These are phyloP conservation scores for Syzygium aromaticum DNA, from an alignment of 345 rosid species.

Conservation along the genomic window DNA sequence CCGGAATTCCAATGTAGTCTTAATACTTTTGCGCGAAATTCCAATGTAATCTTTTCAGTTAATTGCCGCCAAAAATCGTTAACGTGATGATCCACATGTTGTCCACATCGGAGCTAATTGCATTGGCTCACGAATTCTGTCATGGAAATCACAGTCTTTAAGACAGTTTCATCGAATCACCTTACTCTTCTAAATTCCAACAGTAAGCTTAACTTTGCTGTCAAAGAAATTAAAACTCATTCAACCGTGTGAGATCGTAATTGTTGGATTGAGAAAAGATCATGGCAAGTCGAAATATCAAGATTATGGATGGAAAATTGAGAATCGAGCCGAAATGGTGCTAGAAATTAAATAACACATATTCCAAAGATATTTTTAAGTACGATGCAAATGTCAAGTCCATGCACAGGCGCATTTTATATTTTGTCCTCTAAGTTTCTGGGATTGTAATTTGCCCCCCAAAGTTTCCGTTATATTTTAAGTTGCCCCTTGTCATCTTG, in stretches of 20 bases:
- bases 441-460: too few species aligned
- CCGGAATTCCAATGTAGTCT: neutral
- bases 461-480: too few species aligned
- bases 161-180: neutral
- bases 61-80: accelerated
- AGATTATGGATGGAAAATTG: neutral
- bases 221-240: neutral
- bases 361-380: too few species aligned
- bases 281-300: neutral
- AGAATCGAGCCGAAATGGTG: neutral
- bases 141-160: accelerated
- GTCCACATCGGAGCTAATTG: neutral
- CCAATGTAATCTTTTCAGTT: accelerated
- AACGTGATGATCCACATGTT: neutral
- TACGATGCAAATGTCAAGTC: too few species aligned
- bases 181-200: neutral
- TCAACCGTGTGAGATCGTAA: neutral
- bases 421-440: too few species aligned
- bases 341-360: neutral
- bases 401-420: too few species aligned
- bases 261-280: neutral
- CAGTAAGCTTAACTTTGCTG: neutral
- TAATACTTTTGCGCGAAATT: too few species aligned
- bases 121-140: accelerated
- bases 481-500: too few species aligned